phyloP scores from a whole-genome alignment of 2,329 filamentous ascomycete genomes.

The Penicillium sp. region DNA sequence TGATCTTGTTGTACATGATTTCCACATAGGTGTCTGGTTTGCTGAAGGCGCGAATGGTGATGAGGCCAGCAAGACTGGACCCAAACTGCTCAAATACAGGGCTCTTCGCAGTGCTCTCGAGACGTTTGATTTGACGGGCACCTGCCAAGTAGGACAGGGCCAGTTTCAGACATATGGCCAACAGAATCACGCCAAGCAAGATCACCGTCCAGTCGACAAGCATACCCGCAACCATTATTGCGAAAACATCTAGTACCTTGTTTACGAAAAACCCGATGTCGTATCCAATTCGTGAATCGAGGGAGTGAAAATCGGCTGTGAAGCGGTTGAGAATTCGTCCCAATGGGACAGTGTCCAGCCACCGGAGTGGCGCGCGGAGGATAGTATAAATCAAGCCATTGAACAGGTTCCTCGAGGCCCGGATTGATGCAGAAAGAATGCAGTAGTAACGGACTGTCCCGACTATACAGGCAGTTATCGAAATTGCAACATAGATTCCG shows the following conservation, averaged over 20 bases:
- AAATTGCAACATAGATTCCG: constrained; percentile 63
- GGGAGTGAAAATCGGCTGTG: constrained; percentile 70
- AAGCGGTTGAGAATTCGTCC: constrained; percentile 76
- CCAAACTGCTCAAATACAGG: constrained; percentile 80
- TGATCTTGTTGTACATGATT: constrained; percentile 67
- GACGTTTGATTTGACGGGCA: constrained; percentile 70
- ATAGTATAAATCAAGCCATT: constrained; percentile 65
- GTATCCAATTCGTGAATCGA: constrained; percentile 66
- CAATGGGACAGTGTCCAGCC: constrained; percentile 76
- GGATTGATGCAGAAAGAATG: constrained; percentile 64
- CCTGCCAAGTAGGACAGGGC: constrained; percentile 61
- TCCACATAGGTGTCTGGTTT: constrained; percentile 65
- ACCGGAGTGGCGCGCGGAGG: constrained; percentile 69
- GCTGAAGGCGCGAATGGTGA: constrained; percentile 72
- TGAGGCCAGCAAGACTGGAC: constrained; percentile 67
- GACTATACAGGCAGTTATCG: constrained; percentile 55
- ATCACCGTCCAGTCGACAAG: constrained; percentile 59
- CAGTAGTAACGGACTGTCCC: constrained; percentile 63
- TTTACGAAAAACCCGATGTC: constrained; percentile 61
- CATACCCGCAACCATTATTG: constrained; percentile 64
- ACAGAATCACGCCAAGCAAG: constrained; percentile 57
- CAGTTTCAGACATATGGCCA: constrained; percentile 52
- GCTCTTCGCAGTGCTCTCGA: constrained; percentile 73
- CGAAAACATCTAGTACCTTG: constrained; percentile 60
- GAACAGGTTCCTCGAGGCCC: constrained; percentile 67